Evolutionary conservation across 306 rosid species (phyloP).

Genomic region (Cicer yamashitae): DNA sequence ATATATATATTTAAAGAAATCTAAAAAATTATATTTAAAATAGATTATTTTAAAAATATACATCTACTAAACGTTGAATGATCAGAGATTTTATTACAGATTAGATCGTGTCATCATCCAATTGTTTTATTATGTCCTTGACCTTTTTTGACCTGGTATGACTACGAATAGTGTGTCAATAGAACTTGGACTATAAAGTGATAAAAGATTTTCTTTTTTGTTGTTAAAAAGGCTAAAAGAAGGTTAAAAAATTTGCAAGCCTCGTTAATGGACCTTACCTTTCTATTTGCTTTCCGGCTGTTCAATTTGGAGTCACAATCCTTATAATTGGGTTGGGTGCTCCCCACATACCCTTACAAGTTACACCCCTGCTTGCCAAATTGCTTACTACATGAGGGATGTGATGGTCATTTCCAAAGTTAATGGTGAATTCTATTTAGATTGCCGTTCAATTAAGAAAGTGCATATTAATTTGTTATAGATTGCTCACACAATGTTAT

Average conservation of each 20-base stretch:
- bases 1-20: neutral
- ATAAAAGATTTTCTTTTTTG: too few relatives aligned
- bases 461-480: too few relatives aligned
- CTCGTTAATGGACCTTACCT: neutral
- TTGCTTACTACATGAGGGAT: neutral
- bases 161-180: conserved; percentile 38
- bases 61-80: conserved; percentile 8
- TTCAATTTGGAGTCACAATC: conserved; percentile 37
- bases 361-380: neutral
- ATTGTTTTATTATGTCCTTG: conserved; percentile 22
- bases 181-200: conserved; percentile 31
- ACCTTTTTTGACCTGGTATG: conserved; percentile 36
- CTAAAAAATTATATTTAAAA: neutral
- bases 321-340: conserved; percentile 39
- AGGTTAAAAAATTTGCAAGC: conserved; percentile 20
- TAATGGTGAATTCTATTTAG: too few relatives aligned
- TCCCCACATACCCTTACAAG: neutral
- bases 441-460: too few relatives aligned
- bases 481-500: too few relatives aligned
- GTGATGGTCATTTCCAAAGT: conserved; percentile 16
- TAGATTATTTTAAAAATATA: neutral
- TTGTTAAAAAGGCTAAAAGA: too few relatives aligned
- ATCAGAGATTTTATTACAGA: neutral
- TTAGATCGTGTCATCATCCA: conserved; percentile 34
- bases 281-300: conserved; percentile 34